Conservation (phyloP, 108 stramenopile species). For the Chaetoceros tenuissimus region DNA sequence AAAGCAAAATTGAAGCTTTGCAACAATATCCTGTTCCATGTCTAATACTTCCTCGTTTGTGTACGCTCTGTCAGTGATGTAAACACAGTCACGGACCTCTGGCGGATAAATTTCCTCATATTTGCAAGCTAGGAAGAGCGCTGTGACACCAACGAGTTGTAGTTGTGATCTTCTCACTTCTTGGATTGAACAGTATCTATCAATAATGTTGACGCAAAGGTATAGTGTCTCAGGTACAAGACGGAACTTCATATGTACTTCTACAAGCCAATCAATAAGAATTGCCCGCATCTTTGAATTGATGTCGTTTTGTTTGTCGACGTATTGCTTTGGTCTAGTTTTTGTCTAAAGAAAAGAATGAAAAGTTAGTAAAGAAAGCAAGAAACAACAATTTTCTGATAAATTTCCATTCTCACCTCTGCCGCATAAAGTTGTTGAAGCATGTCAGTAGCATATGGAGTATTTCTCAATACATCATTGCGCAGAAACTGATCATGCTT, state of each 20-base stretch:
- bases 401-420: conserved; percentile 43
- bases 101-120: conserved; percentile 99
- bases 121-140: conserved; percentile 95
- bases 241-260: conserved; percentile 98
- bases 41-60: conserved; percentile 81
- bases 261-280: conserved; percentile 97
- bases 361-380: background rate
- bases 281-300: conserved; percentile 95
- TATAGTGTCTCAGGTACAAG: conserved; percentile 95
- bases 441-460: conserved; percentile 76
- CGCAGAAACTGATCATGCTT: conserved; percentile 16
- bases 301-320: conserved; percentile 79
- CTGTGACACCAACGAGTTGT: conserved; percentile 98
- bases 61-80: conserved; percentile 95
- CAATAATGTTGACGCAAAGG: conserved; percentile 96
- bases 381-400: background rate
- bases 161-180: conserved; percentile 76
- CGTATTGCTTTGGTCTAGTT: conserved; percentile 43
- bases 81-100: conserved; percentile 93
- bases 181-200: conserved; percentile 79
- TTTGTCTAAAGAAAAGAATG: conserved; percentile 6
- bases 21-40: conserved; percentile 91
- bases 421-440: conserved; percentile 64
- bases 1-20: conserved; percentile 77
- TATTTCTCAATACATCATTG: conserved; percentile 20